Evolutionary conservation across 768 basidiomycete species (phyloP), one percentile per base, ranked within the genome.

Genomic region (Paxillus rubicundulus): DNA sequence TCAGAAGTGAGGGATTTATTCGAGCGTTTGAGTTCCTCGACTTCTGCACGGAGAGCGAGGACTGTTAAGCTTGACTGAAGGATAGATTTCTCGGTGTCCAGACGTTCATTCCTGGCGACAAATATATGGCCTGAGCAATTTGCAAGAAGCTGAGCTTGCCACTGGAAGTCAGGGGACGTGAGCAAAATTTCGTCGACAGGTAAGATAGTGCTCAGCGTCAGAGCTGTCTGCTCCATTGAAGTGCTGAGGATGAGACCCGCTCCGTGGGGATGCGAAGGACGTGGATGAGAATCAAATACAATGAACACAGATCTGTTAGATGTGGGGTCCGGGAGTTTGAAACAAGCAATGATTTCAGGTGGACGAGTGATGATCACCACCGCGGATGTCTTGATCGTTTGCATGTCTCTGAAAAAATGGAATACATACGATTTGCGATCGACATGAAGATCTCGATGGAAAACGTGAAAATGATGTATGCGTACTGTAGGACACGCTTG

Each of bases 261-360:
- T 6, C 87, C 86, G 28, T 74, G 54, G 0, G 85, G 81, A 57
- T 86, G 78, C 17, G 72, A 74, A 1, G 81, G 76, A 10, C 86
- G 76, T 5, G 82, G 77, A 61, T 87, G 86, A 3, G 85, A 85
- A 67, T 87, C 86, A 53, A 87, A 87, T 39, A 87, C 68, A 41
- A 81, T 73, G 57, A 81, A 86, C 14, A 81, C 63, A 3, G 62
- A 54, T 18, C 47, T 24, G 20, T 68, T 63, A n/a, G 47, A 36
- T 2, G 45, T 30, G 6, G 48, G 33, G 16, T 47, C 59, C 32
- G 55, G 47, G 36, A 74, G 58, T 53, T 70, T 73, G 54, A 84
- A 61, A 60, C 82, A 80, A 16, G 78, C 74, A 12, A 87, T 65
- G 47, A 87, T 86, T 61, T 87, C 87, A 0, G 87, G 86, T 33